Conservation (phyloP, 768 basidiomycete species). For the Hysterangium stoloniferum region DNA sequence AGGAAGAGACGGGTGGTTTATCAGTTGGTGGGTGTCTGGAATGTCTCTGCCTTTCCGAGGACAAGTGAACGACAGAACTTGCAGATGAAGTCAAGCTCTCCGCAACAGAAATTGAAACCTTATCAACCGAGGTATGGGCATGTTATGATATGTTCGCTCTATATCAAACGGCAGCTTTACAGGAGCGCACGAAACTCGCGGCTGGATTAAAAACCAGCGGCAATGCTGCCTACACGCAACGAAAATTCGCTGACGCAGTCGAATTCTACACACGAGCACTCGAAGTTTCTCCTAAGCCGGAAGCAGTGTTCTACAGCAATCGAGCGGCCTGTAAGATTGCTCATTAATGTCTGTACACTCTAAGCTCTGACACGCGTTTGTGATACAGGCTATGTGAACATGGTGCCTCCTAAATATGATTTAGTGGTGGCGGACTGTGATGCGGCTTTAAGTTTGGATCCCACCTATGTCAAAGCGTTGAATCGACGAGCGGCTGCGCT, state of each 20-base stretch:
- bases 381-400: conserved; percentile 77
- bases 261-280: conserved; percentile 72
- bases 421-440: conserved; percentile 85
- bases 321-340: conserved; percentile 80
- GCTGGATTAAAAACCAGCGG: conserved; percentile 62
- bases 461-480: conserved; percentile 80
- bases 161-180: conserved; percentile 16
- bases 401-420: conserved; percentile 76
- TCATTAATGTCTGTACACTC: background rate
- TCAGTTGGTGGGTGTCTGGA: conserved; percentile 18
- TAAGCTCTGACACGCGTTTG: background rate
- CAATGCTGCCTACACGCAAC: conserved; percentile 59
- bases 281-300: conserved; percentile 63
- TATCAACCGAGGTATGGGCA: conserved; percentile 49
- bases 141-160: no score
- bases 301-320: conserved; percentile 94
- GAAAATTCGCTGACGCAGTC: conserved; percentile 51
- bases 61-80: conserved; percentile 11
- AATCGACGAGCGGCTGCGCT: conserved; percentile 84
- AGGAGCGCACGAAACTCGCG: conserved; percentile 63
- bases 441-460: conserved; percentile 75
- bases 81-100: conserved; percentile 37
- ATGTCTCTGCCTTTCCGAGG: background rate
- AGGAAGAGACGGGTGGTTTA: conserved; percentile 15
- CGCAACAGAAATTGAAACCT: conserved; percentile 45